These are phyloP conservation scores for Fusarium vanettenii DNA, from an alignment of 2,329 filamentous ascomycete species.

Conservation along the genomic window DNA sequence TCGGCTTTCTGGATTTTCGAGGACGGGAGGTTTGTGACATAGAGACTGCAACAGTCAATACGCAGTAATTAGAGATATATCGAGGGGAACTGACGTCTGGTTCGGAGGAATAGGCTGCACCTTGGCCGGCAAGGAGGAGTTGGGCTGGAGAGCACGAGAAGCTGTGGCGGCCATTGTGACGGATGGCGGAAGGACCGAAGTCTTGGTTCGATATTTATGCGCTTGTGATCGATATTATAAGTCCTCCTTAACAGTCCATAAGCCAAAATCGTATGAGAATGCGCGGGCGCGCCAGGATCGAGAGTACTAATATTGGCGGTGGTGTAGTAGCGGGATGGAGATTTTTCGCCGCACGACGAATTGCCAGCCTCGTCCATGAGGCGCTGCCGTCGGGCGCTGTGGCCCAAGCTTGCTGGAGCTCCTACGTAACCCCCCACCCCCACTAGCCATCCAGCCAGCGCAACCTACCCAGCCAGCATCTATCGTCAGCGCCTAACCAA, in stretches of 20 bases:
- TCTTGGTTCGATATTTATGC: not conserved
- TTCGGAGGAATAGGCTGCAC: constrained; percentile 73
- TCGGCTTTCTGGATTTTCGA: constrained; percentile 92
- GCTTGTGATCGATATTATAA: not conserved
- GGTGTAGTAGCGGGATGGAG: constrained; percentile 42
- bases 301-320: constrained; percentile 18
- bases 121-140: constrained; percentile 60
- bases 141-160: constrained; percentile 54
- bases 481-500: constrained; percentile 31
- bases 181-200: not conserved
- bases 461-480: constrained; percentile 29
- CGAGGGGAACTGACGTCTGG: constrained; percentile 72
- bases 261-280: constrained; percentile 9
- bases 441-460: constrained; percentile 24
- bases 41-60: constrained; percentile 70
- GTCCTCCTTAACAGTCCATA: not conserved
- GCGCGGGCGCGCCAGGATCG: constrained; percentile 19
- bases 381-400: constrained; percentile 11
- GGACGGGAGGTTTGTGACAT: constrained; percentile 85
- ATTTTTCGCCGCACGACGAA: constrained; percentile 40
- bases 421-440: constrained; percentile 45
- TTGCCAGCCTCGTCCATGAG: constrained; percentile 37
- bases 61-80: not conserved
- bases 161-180: constrained; percentile 52
- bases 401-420: constrained; percentile 44